Conservation (phyloP, 805 yeast genomes). For the Candida bentonensis region DNA sequence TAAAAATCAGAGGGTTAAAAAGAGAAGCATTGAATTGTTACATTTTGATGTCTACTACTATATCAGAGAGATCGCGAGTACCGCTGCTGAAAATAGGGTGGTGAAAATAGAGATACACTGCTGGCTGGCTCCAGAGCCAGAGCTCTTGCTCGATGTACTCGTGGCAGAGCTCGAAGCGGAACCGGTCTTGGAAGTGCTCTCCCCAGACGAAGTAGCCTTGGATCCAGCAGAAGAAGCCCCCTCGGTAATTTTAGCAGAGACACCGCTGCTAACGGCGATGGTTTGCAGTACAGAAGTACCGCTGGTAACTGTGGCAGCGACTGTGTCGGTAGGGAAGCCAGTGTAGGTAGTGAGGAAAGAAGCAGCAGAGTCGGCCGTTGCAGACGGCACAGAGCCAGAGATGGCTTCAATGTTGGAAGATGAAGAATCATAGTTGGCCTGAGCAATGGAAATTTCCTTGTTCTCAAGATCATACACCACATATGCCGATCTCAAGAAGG, state of each 20-base stretch:
- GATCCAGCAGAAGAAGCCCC: background rate
- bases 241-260: background rate
- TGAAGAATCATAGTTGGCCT: slow-evolving; percentile 20
- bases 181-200: background rate
- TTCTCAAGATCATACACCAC: slow-evolving; percentile 53
- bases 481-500: slow-evolving; percentile 50
- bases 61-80: too few relatives aligned
- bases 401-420: slow-evolving; percentile 16
- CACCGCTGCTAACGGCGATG: background rate
- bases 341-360: background rate
- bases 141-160: background rate
- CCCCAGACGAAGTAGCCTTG: background rate
- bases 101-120: background rate
- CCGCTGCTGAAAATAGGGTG: background rate
- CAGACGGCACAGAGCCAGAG: slow-evolving; percentile 17
- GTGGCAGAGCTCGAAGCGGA: background rate
- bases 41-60: background rate
- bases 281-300: background rate
- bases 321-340: background rate
- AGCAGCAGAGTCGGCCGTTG: slow-evolving; percentile 10
- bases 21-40: background rate
- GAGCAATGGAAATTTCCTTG: slow-evolving; percentile 43
- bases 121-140: background rate
- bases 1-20: background rate
- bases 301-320: background rate